A percentile compares a stretch with the other conserved stretches of the same genome.
These are phyloP conservation scores for Phalaenopsis equestris DNA, from an alignment of 106 monocot species.

Conservation along the genomic window DNA sequence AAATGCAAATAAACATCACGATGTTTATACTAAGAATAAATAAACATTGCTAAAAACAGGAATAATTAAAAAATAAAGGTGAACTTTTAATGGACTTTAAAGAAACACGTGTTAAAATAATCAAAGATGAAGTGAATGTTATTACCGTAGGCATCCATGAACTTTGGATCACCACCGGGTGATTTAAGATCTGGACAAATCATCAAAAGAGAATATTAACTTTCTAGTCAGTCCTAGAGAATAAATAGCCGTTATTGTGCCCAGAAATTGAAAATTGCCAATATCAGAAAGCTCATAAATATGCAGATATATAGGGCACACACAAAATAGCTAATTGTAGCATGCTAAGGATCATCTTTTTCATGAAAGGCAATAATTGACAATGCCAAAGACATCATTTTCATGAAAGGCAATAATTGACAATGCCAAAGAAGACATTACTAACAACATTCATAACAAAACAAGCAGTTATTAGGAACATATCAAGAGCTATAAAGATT, in stretches of 20 bases:
- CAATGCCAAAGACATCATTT: background rate
- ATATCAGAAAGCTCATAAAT: background rate
- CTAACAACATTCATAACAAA: background rate
- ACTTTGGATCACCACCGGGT: slow-evolving; percentile 54
- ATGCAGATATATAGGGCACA: background rate
- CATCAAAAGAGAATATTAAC: background rate
- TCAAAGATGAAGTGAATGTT: background rate
- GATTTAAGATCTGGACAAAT: slow-evolving; percentile 58
- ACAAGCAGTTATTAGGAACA: background rate
- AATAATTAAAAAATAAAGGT: background rate
- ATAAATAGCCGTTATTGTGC: background rate
- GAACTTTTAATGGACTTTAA: background rate
- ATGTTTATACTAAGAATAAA: background rate
- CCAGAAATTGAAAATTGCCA: background rate
- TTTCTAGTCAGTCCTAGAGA: background rate
- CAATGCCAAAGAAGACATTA: too few relatives aligned
- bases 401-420: background rate
- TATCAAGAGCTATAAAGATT: background rate
- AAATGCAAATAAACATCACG: background rate
- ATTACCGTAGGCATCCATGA: slow-evolving; percentile 79
- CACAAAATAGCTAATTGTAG: background rate
- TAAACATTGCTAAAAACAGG: background rate
- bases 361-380: background rate
- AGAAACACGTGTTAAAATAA: background rate
- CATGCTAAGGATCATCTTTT: background rate